These are phyloP conservation scores for Clitopilus passeckerianus DNA, from an alignment of 768 basidiomycete genomes.

Conservation along the genomic window DNA sequence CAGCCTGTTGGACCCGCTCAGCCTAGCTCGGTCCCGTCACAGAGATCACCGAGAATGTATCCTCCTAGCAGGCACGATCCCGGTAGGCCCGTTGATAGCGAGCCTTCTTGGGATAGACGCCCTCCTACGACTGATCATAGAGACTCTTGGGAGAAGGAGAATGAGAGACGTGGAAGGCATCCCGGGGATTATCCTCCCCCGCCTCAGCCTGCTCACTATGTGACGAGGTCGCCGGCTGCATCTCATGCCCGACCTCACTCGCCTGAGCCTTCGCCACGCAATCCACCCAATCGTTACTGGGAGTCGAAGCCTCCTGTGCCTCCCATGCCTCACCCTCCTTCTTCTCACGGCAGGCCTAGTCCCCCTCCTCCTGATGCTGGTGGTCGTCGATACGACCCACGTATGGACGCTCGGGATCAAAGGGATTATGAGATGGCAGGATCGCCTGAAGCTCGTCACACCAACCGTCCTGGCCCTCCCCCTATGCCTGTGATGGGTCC, in stretches of 20 bases:
- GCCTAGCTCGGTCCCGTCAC: constrained; percentile 35
- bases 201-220: constrained; percentile 30
- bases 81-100: constrained; percentile 42
- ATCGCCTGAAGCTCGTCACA: constrained; percentile 41
- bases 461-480: constrained; percentile 23
- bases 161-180: constrained; percentile 38
- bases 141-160: constrained; percentile 45
- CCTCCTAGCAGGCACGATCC: constrained; percentile 37
- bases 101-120: constrained; percentile 59
- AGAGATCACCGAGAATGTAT: constrained; percentile 61
- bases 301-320: constrained; percentile 49
- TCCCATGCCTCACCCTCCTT: constrained; percentile 21
- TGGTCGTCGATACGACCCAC: constrained; percentile 59
- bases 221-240: constrained; percentile 36
- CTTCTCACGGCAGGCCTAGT: constrained; percentile 23
- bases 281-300: constrained; percentile 51
- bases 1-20: constrained; percentile 50
- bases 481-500: constrained; percentile 23
- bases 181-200: constrained; percentile 33
- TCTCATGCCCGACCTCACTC: constrained; percentile 34
- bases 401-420: constrained; percentile 47
- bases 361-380: constrained; percentile 36
- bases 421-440: constrained; percentile 41
- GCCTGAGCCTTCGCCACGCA: constrained; percentile 58
- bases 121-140: constrained; percentile 39